phyloP scores from a whole-genome alignment of 768 basidiomycete genomes.

The Terana coerulea region DNA sequence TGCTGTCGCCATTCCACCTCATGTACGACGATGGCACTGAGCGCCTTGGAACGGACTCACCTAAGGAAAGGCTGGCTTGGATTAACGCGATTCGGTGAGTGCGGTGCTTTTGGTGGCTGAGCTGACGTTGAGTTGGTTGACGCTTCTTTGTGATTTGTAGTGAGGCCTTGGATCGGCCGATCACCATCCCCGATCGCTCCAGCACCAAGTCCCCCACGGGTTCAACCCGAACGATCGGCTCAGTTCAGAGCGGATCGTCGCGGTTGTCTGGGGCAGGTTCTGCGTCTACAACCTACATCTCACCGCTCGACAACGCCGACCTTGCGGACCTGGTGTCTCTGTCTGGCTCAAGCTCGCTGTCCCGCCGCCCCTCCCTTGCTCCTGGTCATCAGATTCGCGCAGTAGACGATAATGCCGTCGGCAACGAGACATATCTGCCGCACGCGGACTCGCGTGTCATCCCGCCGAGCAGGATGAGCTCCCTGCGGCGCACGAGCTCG shows the following conservation, averaged over 20 bases:
- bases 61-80: constrained; percentile 85
- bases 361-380: constrained; percentile 44
- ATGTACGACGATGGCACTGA: constrained; percentile 89
- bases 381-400: constrained; percentile 58
- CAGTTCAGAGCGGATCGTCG: constrained; percentile 41
- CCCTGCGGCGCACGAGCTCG: constrained; percentile 62
- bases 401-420: constrained; percentile 70
- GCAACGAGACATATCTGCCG: constrained; percentile 62
- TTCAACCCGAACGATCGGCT: constrained; percentile 68
- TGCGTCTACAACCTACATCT: constrained; percentile 73
- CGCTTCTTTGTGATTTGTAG: constrained; percentile 33
- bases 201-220: constrained; percentile 47
- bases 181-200: constrained; percentile 46
- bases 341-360: constrained; percentile 42
- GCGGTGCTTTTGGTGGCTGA: not conserved
- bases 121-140: not conserved
- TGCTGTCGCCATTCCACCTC: constrained; percentile 87
- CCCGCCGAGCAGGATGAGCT: constrained; percentile 58
- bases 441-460: constrained; percentile 73
- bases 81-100: constrained; percentile 85
- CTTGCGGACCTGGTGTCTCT: constrained; percentile 57
- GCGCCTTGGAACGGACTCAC: constrained; percentile 82
- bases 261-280: constrained; percentile 46
- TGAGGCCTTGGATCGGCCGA: constrained; percentile 72
- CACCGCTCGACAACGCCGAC: constrained; percentile 68